Base-by-base conservation (phyloP, 2,329 filamentous ascomycete species). In the Scedosporium minutisporum region DNA sequence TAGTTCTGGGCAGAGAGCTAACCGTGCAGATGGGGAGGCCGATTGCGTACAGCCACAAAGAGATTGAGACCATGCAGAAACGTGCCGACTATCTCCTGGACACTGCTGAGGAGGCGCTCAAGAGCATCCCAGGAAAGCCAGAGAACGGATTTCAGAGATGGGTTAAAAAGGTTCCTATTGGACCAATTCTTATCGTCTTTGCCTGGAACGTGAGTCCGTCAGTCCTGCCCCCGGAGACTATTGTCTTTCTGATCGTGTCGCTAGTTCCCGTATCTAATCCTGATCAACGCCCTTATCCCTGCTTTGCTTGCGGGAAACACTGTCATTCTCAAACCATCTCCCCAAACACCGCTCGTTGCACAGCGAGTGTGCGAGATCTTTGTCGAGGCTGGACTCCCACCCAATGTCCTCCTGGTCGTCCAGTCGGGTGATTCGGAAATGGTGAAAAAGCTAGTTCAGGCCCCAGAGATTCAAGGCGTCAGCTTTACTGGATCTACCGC, bases 1-100 rank as follows among this genome's bases (percentile, higher is more conserved):
- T 95, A 85, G 89, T 87, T 65, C 80, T 97, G 41, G 92, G 89
- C 5, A 82, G 85, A 67, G 93, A 97, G 73, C 78, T 97, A 64
- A 97, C 93, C 0, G 87, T 91, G 72, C 93, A 97, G 78, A 97
- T 97, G 93, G 93, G 93, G 53, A 84, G 93, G 21, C 93, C 93
- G 41, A 96, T 97, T 69, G 84, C 88, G 44, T 97, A 93, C 74
- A 90, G 90, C 0, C 87, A 83, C 57, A 91, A 87, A 68, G 93
- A 97, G 78, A 82, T 97, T 67, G 78, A 85, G 33, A 97, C 93
- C 14, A 93, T 93, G 7, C 84, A 96, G 67, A 90, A 90, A 77
- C 85, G 93, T 66, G 90, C 87, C 66, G 87, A 96, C 71, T 96
- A 96, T 71, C 79, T 97, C 63, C 81, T 96, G 69, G 91, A 90